Conservation (phyloP, 2,329 filamentous ascomycete species). For the Cercospora beticola region DNA sequence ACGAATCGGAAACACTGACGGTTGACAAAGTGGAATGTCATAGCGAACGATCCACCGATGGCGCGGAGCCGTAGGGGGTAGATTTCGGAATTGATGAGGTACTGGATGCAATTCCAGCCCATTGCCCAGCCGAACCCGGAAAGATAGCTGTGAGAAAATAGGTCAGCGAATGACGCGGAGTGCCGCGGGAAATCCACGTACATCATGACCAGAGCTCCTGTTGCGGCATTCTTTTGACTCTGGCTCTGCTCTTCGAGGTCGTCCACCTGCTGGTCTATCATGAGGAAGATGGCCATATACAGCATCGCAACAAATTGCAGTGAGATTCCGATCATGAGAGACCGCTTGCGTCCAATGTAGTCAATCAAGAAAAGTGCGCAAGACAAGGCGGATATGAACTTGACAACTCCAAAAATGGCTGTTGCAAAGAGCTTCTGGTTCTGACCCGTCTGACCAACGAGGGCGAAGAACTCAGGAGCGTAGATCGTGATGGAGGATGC, state of each 20-base stretch:
- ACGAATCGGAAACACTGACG: slow-evolving; percentile 42
- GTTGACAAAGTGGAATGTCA: slow-evolving; percentile 71
- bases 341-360: slow-evolving; percentile 69
- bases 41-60: slow-evolving; percentile 67
- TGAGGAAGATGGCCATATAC: slow-evolving; percentile 56
- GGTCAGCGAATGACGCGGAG: neutral
- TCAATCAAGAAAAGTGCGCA: slow-evolving; percentile 80
- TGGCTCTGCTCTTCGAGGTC: slow-evolving; percentile 51
- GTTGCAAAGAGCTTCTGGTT: slow-evolving; percentile 71
- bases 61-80: slow-evolving; percentile 74
- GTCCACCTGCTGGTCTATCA: slow-evolving; percentile 59
- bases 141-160: slow-evolving; percentile 37
- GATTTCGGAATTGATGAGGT: slow-evolving; percentile 73
- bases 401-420: slow-evolving; percentile 73
- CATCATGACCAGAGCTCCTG: slow-evolving; percentile 58
- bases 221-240: slow-evolving; percentile 58
- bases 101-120: slow-evolving; percentile 53
- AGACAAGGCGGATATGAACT: slow-evolving; percentile 64
- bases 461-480: slow-evolving; percentile 68
- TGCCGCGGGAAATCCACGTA: slow-evolving; percentile 34
- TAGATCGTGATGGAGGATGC: slow-evolving; percentile 72
- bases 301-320: slow-evolving; percentile 48
- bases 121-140: slow-evolving; percentile 69
- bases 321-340: slow-evolving; percentile 46
- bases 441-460: slow-evolving; percentile 68